Conservation (phyloP, 2,329 filamentous ascomycete genomes). For the Nemania sp. region DNA sequence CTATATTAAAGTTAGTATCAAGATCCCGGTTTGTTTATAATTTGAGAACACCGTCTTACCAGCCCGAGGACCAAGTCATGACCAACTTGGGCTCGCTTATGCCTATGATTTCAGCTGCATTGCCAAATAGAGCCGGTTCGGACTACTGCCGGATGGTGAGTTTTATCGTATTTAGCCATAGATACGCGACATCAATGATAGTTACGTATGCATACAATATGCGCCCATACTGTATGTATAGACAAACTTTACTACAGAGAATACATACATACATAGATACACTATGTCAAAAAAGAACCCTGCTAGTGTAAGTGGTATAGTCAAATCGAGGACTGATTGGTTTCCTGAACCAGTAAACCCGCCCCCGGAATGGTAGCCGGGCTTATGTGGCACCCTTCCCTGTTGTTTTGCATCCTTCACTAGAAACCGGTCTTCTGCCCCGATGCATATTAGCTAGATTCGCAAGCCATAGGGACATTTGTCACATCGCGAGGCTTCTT, state of each 20-base stretch:
- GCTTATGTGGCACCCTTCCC: conserved; percentile 1
- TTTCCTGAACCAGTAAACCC: neutral
- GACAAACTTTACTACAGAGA: too few species aligned
- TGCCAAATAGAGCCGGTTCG: conserved; percentile 20
- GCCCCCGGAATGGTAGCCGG: conserved; percentile 13
- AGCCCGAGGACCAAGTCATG: neutral
- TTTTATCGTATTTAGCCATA: conserved; percentile 35
- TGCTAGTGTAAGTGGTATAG: too few species aligned
- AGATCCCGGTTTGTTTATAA: neutral
- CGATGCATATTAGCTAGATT: conserved; percentile 1
- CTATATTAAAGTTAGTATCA: too few species aligned
- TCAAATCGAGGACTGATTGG: neutral
- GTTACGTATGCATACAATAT: neutral
- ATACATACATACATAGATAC: neutral
- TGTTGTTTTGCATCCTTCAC: conserved; percentile 6
- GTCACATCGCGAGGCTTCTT: conserved; percentile 2
- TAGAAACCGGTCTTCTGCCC: neutral
- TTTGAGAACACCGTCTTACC: neutral
- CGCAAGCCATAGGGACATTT: conserved; percentile 6
- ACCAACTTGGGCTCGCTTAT: conserved; percentile 9
- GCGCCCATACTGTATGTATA: too few species aligned
- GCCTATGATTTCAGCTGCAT: conserved; percentile 9
- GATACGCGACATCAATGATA: neutral
- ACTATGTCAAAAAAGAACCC: too few species aligned
- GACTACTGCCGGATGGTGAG: conserved; percentile 16